Conservation (phyloP, 495 filamentous ascomycete genomes). For the Penicillium ucsense region DNA sequence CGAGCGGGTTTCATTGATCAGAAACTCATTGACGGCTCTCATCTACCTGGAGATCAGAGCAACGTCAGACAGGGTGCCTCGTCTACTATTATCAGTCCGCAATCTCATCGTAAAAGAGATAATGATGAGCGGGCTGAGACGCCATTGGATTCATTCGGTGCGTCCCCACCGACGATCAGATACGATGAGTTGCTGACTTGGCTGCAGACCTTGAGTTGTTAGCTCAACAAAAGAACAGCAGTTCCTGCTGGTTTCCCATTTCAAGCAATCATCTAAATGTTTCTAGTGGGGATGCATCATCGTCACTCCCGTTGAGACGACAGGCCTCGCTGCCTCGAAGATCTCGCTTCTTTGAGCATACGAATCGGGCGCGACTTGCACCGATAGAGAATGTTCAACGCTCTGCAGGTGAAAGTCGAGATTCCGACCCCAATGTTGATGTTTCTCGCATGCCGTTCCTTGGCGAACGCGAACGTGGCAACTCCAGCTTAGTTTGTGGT, state of each 20-base stretch:
- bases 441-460: conserved; percentile 13
- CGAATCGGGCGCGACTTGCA: conserved; percentile 1
- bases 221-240: conserved; percentile 15
- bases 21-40: conserved; percentile 19
- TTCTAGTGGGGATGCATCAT: too few relatives aligned
- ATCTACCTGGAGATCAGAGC: conserved; percentile 1
- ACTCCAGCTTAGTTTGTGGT: conserved; percentile 13
- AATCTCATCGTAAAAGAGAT: too few relatives aligned
- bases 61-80: too few relatives aligned
- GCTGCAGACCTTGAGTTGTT: conserved; percentile 31
- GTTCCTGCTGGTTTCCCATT: background rate
- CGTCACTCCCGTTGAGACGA: background rate
- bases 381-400: background rate
- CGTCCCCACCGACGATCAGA: conserved; percentile 1
- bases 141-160: conserved; percentile 44
- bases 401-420: too few relatives aligned
- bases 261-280: too few relatives aligned
- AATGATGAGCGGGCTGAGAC: conserved; percentile 10
- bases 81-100: too few relatives aligned
- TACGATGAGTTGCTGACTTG: background rate
- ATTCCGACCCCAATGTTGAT: conserved; percentile 3
- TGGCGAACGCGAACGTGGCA: conserved; percentile 18
- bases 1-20: conserved; percentile 14
- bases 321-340: conserved; percentile 4
- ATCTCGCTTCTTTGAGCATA: conserved; percentile 25